Evolutionary conservation across 108 stramenopile species (phyloP), one percentile per base, ranked within the genome.

Genomic region (Stephanodiscus minutulus): DNA sequence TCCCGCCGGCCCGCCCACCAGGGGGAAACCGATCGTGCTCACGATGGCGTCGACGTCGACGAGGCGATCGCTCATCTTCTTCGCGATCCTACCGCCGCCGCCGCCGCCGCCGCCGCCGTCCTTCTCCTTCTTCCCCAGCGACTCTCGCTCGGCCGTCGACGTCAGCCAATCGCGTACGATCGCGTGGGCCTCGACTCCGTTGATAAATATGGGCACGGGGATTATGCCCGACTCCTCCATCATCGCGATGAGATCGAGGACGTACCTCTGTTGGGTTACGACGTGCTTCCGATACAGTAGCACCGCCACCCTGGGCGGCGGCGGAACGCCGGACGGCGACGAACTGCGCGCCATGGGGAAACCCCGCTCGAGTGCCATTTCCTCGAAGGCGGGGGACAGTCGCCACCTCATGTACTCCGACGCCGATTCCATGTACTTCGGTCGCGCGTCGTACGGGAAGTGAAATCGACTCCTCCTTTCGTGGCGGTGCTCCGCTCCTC

Each of bases 171-270:
- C 93, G 27, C 93, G 76, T 29, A 95, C 94, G 24, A 95, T 90
- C 0, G 94, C 93, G 70, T 95, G 94, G 5, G 90, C 94, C 67
- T 95, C 94, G 2, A 95, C 94, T 10, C 94, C 94, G 67, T 95
- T 95, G 60, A 95, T 95, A 52, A 95, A 95, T 39, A 95, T 84
- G 17, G 94, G 94, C 43, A 95, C 48, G n/a, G 94, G 94, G 11
- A 92, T 43, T 3, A 95, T 17, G 7, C 91, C 91, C 41, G 86
- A 61, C 12, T 57, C 37, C 72, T 94, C 93, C 84, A 94, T 77
- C 8, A 75, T 53, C 61, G 54, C 48, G 17, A 95, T 87, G 47
- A 95, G 56, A 70, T 92, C 88, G 21, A 67, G 48, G 28, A 95
- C 86, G 67, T 95, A 95, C 9, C 82, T 68, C 79, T 91, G 90